Percentiles rank a stretch among this genome's conserved stretches.
Conservation (phyloP, 495 filamentous ascomycete species). For the Viridothelium virens region DNA sequence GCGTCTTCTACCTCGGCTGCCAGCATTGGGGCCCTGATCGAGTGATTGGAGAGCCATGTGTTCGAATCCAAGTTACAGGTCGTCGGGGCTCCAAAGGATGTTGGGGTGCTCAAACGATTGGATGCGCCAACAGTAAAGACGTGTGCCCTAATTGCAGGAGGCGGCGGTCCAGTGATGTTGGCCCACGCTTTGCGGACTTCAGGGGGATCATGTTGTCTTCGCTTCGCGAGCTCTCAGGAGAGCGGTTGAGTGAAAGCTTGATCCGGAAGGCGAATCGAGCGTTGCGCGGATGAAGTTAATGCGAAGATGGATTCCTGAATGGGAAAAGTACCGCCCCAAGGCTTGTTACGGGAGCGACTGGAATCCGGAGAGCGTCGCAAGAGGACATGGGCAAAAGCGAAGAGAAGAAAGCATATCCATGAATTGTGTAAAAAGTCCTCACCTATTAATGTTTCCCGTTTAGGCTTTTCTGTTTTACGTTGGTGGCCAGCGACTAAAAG, state of each 20-base stretch:
- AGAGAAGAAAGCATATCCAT: too few relatives aligned
- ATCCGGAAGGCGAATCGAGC: neutral
- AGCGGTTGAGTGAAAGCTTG: neutral
- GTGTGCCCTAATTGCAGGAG: neutral
- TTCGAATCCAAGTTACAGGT: neutral
- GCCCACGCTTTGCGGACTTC: neutral
- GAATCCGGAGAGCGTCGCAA: too few relatives aligned
- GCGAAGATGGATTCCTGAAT: neutral
- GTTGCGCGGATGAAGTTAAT: neutral
- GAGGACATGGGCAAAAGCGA: too few relatives aligned
- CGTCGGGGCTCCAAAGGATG: neutral
- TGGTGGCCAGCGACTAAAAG: too few relatives aligned
- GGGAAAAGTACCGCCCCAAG: neutral
- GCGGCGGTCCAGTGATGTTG: neutral
- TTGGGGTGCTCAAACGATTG: neutral
- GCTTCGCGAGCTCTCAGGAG: neutral
- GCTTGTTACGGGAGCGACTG: neutral
- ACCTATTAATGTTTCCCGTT: too few relatives aligned
- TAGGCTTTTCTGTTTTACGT: too few relatives aligned
- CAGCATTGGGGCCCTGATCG: conserved; percentile 6
- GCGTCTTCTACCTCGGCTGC: neutral
- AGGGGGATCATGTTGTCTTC: neutral
- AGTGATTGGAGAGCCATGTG: conserved; percentile 4
- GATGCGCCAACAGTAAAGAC: neutral
- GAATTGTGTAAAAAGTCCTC: too few relatives aligned